Conservation (phyloP, 495 filamentous ascomycete species). For the Neurospora tetrasperma region DNA sequence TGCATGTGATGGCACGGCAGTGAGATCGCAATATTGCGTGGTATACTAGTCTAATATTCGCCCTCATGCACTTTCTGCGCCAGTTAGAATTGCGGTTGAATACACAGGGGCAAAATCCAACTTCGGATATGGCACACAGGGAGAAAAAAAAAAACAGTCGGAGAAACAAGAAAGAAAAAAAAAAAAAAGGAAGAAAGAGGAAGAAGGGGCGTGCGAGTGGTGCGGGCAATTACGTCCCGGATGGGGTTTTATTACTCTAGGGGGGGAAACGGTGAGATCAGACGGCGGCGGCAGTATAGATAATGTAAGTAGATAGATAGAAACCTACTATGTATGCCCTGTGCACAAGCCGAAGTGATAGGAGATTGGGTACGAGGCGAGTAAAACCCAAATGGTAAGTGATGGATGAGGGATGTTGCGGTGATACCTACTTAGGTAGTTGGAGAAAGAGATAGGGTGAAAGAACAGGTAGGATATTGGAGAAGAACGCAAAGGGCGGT, state of each 20-base stretch:
- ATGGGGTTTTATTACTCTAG: background rate
- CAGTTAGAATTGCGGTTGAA: background rate
- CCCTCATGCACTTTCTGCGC: background rate
- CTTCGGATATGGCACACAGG: background rate
- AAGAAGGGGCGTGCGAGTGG: background rate
- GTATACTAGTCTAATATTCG: background rate
- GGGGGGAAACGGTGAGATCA: background rate
- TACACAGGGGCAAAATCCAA: background rate
- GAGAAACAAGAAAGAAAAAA: background rate
- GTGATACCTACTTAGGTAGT: background rate
- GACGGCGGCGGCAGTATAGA: background rate
- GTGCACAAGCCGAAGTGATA: background rate
- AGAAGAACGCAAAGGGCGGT: background rate
- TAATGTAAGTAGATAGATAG: background rate
- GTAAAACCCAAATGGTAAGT: slow-evolving; percentile 1
- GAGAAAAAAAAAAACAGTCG: background rate
- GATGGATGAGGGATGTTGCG: background rate
- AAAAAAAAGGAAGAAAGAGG: background rate
- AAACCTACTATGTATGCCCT: background rate
- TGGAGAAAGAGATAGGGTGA: background rate
- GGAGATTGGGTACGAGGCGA: background rate
- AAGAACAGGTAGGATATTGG: background rate
- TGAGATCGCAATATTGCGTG: background rate
- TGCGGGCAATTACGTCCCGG: background rate
- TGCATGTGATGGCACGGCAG: background rate